These are phyloP conservation scores for Kodamaea fungicola DNA, from an alignment of 1,139 yeast species.

Conservation along the genomic window DNA sequence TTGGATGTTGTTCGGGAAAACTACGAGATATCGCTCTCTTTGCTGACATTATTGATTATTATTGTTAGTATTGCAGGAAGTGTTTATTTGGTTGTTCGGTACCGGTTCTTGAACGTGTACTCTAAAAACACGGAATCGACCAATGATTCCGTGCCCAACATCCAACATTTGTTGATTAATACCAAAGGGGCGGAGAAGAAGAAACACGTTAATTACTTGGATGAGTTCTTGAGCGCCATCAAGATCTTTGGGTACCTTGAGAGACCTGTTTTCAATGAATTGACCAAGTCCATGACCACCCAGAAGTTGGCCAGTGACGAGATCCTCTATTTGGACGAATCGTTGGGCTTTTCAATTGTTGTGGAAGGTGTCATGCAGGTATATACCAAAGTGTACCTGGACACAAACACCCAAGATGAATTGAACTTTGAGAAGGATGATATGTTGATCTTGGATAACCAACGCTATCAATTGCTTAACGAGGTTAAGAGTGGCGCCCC, in stretches of 20 bases:
- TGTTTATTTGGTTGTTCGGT: slow-evolving; percentile 33
- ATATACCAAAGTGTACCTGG: slow-evolving; percentile 44
- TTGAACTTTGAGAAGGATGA: slow-evolving; percentile 38
- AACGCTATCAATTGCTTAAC: slow-evolving; percentile 70
- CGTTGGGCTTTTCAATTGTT: slow-evolving; percentile 83
- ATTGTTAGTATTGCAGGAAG: slow-evolving; percentile 18
- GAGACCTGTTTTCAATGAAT: slow-evolving; percentile 83
- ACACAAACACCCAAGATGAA: slow-evolving; percentile 13
- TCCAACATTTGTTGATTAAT: slow-evolving; percentile 10
- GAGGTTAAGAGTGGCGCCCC: slow-evolving; percentile 87
- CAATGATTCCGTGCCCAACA: slow-evolving; percentile 4
- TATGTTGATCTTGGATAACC: slow-evolving; percentile 42
- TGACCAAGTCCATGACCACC: slow-evolving; percentile 89
- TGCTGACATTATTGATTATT: slow-evolving; percentile 28
- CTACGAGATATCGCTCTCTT: slow-evolving; percentile 32
- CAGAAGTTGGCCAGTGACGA: slow-evolving; percentile 80
- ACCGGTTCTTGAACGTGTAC: slow-evolving; percentile 37
- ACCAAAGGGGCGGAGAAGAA: slow-evolving; percentile 20
- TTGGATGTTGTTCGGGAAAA: slow-evolving; percentile 25
- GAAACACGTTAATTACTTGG: slow-evolving; percentile 55
- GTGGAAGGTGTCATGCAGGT: slow-evolving; percentile 90
- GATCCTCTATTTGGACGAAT: slow-evolving; percentile 63
- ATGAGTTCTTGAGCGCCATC: slow-evolving; percentile 86
- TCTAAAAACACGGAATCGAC: slow-evolving; percentile 23
- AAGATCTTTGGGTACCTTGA: slow-evolving; percentile 93